Evolutionary conservation across 164 flowering plant species (phyloP).

Genomic region (Magnolia sinica): DNA sequence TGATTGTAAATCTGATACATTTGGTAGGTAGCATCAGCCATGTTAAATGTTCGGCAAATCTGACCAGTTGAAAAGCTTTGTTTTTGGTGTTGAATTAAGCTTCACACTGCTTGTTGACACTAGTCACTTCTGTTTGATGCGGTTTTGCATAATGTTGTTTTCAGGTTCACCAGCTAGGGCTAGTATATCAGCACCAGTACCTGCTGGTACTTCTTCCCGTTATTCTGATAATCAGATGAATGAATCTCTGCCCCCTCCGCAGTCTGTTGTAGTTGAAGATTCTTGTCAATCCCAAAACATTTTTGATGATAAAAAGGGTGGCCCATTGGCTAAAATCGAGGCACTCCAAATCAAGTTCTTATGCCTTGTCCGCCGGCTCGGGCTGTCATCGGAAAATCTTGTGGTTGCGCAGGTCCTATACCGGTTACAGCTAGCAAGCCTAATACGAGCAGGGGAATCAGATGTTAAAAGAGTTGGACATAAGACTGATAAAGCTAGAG

Average conservation of each 20-base stretch:
- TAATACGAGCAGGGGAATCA: constrained; percentile 68
- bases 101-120: not conserved
- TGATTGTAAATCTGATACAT: not conserved
- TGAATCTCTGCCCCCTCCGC: constrained; percentile 15
- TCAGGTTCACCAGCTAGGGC: constrained; percentile 34
- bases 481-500: constrained; percentile 43
- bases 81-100: not conserved
- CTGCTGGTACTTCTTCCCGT: constrained; percentile 21
- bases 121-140: not conserved
- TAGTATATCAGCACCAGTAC: constrained; percentile 17
- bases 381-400: constrained; percentile 48
- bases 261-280: constrained; percentile 29
- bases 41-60: not conserved
- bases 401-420: constrained; percentile 77
- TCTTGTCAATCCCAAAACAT: constrained; percentile 22
- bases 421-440: constrained; percentile 72
- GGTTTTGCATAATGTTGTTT: constrained; percentile 1
- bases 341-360: constrained; percentile 69
- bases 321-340: constrained; percentile 65
- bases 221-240: constrained; percentile 32
- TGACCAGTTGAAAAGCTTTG: not conserved
- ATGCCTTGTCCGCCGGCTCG: constrained; percentile 66
- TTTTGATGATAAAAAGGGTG: constrained; percentile 26
- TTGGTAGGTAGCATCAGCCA: not conserved
- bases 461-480: constrained; percentile 52